phyloP scores from a whole-genome alignment of 2,329 filamentous ascomycete species.

The Epichloe sp. region DNA sequence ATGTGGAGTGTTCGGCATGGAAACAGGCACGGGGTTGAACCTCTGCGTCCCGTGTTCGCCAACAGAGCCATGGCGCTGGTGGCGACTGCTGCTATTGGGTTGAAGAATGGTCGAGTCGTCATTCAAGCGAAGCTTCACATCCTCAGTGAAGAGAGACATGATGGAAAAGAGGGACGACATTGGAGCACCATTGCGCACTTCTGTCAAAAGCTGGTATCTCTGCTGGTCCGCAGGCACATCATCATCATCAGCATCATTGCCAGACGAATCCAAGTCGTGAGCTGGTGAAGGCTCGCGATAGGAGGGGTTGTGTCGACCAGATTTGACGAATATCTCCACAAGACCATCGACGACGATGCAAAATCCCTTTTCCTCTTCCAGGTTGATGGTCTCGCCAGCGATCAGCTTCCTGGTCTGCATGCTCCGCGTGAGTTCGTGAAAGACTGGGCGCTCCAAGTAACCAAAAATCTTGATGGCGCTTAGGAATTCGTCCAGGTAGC shows the following conservation, averaged over 20 bases:
- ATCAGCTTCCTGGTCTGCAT: constrained; percentile 98
- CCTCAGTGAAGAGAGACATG: constrained; percentile 90
- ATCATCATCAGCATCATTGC: constrained; percentile 50
- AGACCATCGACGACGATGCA: constrained; percentile 93
- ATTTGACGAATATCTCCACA: constrained; percentile 97
- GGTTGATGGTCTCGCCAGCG: constrained; percentile 83
- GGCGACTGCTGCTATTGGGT: constrained; percentile 12
- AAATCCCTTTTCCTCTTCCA: constrained; percentile 97
- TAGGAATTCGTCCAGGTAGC: constrained; percentile 93
- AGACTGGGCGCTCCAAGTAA: constrained; percentile 89
- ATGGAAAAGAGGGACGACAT: constrained; percentile 99
- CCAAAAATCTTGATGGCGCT: constrained; percentile 99
- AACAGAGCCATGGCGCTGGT: constrained; percentile 17
- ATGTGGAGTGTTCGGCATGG: constrained; percentile 27
- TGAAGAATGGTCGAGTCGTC: constrained; percentile 34
- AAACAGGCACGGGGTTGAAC: constrained; percentile 8
- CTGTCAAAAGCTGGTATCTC: constrained; percentile 86
- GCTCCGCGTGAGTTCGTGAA: constrained; percentile 90
- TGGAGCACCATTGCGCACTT: constrained; percentile 93
- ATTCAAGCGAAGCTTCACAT: constrained; percentile 68
- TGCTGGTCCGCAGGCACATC: constrained; percentile 56
- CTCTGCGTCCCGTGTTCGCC: constrained; percentile 7
- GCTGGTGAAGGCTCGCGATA: constrained; percentile 15
- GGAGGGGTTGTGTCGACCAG: constrained; percentile 31
- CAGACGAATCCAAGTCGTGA: constrained; percentile 29